A percentile compares a stretch with the other conserved stretches of the same genome.
These are phyloP conservation scores for Eimeria maxima DNA, from an alignment of 169 alveolate species.

Conservation along the genomic window DNA sequence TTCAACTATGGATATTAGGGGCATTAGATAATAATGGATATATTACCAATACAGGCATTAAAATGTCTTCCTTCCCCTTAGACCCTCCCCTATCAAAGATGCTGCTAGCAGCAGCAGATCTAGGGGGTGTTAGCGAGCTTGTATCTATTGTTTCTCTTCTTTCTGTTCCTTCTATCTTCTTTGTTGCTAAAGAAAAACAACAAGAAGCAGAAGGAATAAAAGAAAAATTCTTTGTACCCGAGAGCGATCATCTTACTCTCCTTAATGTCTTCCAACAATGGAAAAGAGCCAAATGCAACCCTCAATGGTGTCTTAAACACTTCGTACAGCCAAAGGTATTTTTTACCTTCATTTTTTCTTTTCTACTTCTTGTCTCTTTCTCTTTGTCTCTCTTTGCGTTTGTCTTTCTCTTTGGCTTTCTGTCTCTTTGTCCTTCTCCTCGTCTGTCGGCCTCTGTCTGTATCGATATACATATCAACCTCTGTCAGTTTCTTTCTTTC, in stretches of 20 bases:
- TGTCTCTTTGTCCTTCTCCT: no score
- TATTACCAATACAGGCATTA: slow-evolving; percentile 95
- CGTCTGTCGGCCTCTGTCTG: no score
- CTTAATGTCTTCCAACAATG: slow-evolving; percentile 99
- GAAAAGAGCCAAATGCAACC: slow-evolving; percentile 94
- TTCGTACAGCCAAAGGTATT: slow-evolving; percentile 93
- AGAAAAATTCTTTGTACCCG: slow-evolving; percentile 99
- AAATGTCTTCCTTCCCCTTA: slow-evolving; percentile 99
- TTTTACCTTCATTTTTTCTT: no score
- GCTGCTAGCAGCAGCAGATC: slow-evolving; percentile 94
- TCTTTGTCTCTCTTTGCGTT: no score
- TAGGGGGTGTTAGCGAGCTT: slow-evolving; percentile 97
- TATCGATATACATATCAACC: no score
- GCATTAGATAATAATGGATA: slow-evolving; percentile 93
- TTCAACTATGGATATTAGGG: slow-evolving; percentile 95
- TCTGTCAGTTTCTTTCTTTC: no score
- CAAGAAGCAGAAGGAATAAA: slow-evolving; percentile 98
- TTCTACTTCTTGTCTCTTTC: no score
- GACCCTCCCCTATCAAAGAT: slow-evolving; percentile 99
- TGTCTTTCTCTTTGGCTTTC: no score
- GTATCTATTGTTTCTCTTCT: slow-evolving; percentile 98
- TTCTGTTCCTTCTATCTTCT: slow-evolving; percentile 98
- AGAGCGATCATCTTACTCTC: slow-evolving; percentile 99
- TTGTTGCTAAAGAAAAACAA: slow-evolving; percentile 98
- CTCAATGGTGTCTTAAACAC: slow-evolving; percentile 96